Conservation (phyloP, 1,139 yeast species). For the Geotrichum bryndzae region DNA sequence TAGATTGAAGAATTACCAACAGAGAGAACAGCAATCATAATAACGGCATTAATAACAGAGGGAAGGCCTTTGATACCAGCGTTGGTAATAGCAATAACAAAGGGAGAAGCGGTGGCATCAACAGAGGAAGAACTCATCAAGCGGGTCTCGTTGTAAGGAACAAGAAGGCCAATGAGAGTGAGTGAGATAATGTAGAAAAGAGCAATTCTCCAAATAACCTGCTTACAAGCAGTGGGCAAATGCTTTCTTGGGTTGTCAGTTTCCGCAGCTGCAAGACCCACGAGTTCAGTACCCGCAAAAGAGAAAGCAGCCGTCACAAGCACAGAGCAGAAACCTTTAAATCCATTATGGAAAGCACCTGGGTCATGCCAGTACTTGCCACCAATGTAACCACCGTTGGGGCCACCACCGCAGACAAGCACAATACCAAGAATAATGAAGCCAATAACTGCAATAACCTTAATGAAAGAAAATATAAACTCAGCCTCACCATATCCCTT, state of each 20-base stretch:
- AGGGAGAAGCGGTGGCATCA: constrained; percentile 64
- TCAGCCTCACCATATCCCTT: constrained; percentile 73
- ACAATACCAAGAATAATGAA: constrained; percentile 43
- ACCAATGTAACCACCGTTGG: constrained; percentile 54
- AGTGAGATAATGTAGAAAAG: constrained; percentile 58
- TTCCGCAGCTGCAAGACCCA: constrained; percentile 79
- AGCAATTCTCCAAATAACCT: constrained; percentile 66
- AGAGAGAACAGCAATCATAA: constrained; percentile 62
- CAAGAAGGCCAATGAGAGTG: constrained; percentile 55
- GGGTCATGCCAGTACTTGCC: constrained; percentile 57
- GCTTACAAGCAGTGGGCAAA: constrained; percentile 61
- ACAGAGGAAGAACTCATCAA: constrained; percentile 44
- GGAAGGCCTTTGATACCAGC: constrained; percentile 60
- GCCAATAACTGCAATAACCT: constrained; percentile 47
- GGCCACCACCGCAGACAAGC: constrained; percentile 60
- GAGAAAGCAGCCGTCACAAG: constrained; percentile 84
- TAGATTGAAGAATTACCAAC: constrained; percentile 73
- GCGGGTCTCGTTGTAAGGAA: constrained; percentile 52
- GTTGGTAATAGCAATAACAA: constrained; percentile 58
- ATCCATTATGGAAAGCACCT: constrained; percentile 59
- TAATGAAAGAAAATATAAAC: constrained; percentile 52
- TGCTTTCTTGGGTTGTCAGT: constrained; percentile 64
- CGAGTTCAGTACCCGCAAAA: constrained; percentile 74
- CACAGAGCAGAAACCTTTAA: constrained; percentile 73
- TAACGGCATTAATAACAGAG: constrained; percentile 66